These are phyloP conservation scores for Globisporangium barbulae DNA, from an alignment of 352 stramenopile species.

Conservation along the genomic window DNA sequence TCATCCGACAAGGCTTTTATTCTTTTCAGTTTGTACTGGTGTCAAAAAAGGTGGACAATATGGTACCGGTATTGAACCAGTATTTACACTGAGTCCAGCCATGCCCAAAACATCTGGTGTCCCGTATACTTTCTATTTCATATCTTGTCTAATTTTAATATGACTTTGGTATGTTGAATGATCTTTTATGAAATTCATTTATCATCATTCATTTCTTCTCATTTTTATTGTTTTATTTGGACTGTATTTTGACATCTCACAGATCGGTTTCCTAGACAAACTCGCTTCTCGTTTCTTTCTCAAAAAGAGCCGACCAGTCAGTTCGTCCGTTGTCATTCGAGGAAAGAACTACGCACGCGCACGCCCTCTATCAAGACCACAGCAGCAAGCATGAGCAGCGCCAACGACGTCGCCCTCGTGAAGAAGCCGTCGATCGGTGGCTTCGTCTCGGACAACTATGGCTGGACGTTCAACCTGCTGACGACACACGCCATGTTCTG, in stretches of 20 bases:
- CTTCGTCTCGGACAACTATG: constrained; percentile 72
- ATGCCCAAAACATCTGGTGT: no score
- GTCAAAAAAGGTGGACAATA: no score
- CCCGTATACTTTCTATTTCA: no score
- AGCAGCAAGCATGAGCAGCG: neutral
- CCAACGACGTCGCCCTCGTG: neutral
- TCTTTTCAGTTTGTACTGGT: no score
- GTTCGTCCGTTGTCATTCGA: neutral
- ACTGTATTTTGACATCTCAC: neutral
- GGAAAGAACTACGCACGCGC: neutral
- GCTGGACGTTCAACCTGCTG: constrained; percentile 86
- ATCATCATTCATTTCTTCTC: no score
- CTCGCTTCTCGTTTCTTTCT: neutral
- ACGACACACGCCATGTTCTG: constrained; percentile 81
- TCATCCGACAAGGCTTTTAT: no score
- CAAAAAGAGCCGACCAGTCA: neutral
- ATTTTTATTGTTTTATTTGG: neutral
- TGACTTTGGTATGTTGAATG: no score
- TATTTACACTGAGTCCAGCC: no score
- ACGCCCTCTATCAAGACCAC: neutral
- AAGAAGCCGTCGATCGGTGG: constrained; percentile 38
- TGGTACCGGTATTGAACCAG: no score
- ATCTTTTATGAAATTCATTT: no score
- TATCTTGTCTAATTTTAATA: no score
- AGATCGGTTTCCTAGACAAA: neutral